Conservation (phyloP, 1,284 basidiomycete genomes). For the Boletus mariae region DNA sequence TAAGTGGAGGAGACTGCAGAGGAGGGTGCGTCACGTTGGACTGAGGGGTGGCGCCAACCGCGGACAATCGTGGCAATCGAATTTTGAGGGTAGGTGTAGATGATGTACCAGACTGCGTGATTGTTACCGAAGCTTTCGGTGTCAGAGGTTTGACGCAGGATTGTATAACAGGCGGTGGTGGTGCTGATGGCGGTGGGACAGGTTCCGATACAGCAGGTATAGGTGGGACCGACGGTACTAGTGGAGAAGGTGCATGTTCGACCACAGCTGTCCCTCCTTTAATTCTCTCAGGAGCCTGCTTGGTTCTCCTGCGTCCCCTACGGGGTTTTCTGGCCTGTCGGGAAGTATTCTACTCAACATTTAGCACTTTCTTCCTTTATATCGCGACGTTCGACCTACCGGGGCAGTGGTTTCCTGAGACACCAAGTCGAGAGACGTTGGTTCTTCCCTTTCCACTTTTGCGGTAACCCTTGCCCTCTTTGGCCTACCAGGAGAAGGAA, state of each 20-base stretch:
- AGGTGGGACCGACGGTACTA: constrained; percentile 7
- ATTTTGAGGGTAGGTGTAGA: constrained; percentile 35
- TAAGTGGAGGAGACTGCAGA: constrained; percentile 23
- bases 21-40: constrained; percentile 17
- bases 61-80: constrained; percentile 30
- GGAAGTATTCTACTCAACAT: constrained; percentile 10
- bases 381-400: constrained; percentile 18
- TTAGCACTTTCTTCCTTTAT: constrained; percentile 7
- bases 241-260: constrained; percentile 15
- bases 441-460: constrained; percentile 31
- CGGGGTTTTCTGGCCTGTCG: constrained; percentile 14
- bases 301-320: constrained; percentile 26
- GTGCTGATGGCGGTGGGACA: constrained; percentile 4
- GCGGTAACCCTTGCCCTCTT: constrained; percentile 28
- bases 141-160: constrained; percentile 25
- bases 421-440: constrained; percentile 5
- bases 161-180: constrained; percentile 13
- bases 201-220: constrained; percentile 20
- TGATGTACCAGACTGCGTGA: constrained; percentile 33
- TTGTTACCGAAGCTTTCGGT: constrained; percentile 34
- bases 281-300: constrained; percentile 12
- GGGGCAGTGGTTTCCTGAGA: constrained; percentile 2
- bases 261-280: constrained; percentile 11
- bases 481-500: constrained; percentile 26
- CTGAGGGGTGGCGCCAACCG: constrained; percentile 28